A percentile compares a stretch with the other conserved stretches of the same genome.
Conservation (phyloP, 306 rosid genomes). For the Dicorynia guianensis region DNA sequence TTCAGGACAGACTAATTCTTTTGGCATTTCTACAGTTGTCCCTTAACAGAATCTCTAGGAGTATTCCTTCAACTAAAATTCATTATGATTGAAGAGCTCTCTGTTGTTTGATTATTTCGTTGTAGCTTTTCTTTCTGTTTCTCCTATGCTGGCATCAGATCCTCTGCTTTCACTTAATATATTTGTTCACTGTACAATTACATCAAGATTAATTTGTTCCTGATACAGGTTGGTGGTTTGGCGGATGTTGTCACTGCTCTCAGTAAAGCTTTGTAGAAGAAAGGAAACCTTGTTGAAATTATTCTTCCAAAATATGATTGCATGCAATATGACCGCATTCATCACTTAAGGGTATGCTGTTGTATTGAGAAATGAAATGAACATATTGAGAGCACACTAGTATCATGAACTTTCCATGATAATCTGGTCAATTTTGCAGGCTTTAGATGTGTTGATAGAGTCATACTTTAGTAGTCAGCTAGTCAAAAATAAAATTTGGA, state of each 20-base stretch:
- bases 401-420: background rate
- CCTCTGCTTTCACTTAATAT: too few relatives aligned
- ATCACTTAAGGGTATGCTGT: conserved; percentile 57
- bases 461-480: conserved; percentile 65
- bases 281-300: conserved; percentile 71
- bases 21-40: too few relatives aligned
- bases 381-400: background rate
- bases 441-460: conserved; percentile 56
- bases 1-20: too few relatives aligned
- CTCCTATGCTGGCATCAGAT: too few relatives aligned
- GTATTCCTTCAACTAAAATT: too few relatives aligned
- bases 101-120: too few relatives aligned
- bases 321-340: conserved; percentile 52
- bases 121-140: too few relatives aligned
- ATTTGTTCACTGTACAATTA: too few relatives aligned
- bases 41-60: too few relatives aligned
- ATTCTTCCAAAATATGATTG: conserved; percentile 73
- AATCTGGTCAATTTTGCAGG: conserved; percentile 44
- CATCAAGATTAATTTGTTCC: too few relatives aligned
- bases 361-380: background rate
- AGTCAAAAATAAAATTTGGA: conserved; percentile 69
- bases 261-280: conserved; percentile 66
- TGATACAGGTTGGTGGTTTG: conserved; percentile 67
- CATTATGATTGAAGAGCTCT: too few relatives aligned
- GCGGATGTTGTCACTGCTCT: conserved; percentile 73